Conservation (phyloP, 345 rosid genomes). For the Brassica cretica region DNA sequence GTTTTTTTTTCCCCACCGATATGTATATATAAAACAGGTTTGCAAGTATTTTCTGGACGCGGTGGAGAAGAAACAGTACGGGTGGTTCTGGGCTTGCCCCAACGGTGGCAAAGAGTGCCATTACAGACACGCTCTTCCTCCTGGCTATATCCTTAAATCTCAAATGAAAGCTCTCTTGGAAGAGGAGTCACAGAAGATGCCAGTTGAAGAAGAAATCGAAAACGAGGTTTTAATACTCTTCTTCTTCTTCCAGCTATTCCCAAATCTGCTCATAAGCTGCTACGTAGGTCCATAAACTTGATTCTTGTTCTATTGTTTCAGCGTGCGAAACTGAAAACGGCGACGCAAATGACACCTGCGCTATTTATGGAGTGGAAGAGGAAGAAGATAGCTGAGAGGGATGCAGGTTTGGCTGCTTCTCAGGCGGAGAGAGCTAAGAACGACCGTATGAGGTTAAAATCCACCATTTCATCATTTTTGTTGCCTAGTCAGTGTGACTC, state of each 20-base stretch:
- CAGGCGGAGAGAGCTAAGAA: conserved; percentile 96
- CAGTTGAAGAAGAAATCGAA: conserved; percentile 93
- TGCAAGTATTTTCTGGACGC: conserved; percentile 96
- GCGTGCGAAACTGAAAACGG: conserved; percentile 67
- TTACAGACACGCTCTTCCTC: conserved; percentile 97
- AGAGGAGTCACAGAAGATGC: conserved; percentile 72
- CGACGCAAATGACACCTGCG: conserved; percentile 89
- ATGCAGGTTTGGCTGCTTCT: conserved; percentile 75
- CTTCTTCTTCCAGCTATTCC: not conserved
- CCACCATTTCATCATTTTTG: not conserved
- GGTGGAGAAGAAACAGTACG: conserved; percentile 95
- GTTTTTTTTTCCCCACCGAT: not conserved
- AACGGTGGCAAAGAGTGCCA: conserved; percentile 86
- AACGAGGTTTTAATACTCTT: conserved; percentile 57
- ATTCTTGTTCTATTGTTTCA: conserved; percentile 38
- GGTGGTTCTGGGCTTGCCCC: conserved; percentile 97
- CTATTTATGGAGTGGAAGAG: conserved; percentile 89
- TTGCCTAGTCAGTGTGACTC: conserved; percentile 3
- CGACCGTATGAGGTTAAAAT: conserved; percentile 85
- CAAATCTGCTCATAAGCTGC: not conserved
- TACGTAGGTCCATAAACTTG: conserved; percentile 4
- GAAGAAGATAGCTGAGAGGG: conserved; percentile 78
- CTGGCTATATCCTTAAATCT: conserved; percentile 86
- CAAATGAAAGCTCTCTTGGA: conserved; percentile 97
- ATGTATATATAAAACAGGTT: conserved; percentile 47